Evolutionary conservation across 805 yeast species (phyloP).

Genomic region (Schwanniomyces yamadae): DNA sequence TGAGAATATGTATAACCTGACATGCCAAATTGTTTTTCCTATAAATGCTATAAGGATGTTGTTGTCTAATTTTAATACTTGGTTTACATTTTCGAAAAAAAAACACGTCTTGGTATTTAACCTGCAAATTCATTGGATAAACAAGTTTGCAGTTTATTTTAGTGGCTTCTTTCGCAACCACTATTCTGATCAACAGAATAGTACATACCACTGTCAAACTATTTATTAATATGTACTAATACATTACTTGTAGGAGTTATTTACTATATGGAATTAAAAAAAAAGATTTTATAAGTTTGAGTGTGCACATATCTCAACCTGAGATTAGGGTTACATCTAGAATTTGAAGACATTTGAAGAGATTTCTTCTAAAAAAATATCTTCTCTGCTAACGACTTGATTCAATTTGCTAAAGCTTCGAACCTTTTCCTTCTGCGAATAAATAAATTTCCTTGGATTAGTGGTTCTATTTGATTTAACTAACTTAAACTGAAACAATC

Average conservation of each 20-base stretch:
- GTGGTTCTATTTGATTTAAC: background rate
- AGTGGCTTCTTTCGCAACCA: background rate
- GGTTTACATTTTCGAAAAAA: conserved; percentile 1
- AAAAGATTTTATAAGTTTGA: no score
- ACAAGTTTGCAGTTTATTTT: background rate
- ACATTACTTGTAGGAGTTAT: no score
- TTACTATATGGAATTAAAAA: no score
- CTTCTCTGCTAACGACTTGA: background rate
- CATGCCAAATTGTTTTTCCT: conserved; percentile 2
- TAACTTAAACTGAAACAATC: conserved; percentile 1
- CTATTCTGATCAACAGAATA: background rate
- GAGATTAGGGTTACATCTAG: no score
- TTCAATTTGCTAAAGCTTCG: background rate
- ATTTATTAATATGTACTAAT: no score
- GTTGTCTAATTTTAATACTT: background rate
- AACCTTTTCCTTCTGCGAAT: background rate
- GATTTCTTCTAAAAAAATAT: no score
- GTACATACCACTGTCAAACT: no score
- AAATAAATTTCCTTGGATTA: background rate
- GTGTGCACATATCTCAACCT: no score
- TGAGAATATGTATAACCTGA: conserved; percentile 5
- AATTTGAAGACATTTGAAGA: no score
- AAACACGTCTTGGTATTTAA: conserved; percentile 3
- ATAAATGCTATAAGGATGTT: background rate
- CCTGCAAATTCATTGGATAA: background rate